phyloP scores from a whole-genome alignment of 2,329 filamentous ascomycete genomes.

The Alternaria dauci region DNA sequence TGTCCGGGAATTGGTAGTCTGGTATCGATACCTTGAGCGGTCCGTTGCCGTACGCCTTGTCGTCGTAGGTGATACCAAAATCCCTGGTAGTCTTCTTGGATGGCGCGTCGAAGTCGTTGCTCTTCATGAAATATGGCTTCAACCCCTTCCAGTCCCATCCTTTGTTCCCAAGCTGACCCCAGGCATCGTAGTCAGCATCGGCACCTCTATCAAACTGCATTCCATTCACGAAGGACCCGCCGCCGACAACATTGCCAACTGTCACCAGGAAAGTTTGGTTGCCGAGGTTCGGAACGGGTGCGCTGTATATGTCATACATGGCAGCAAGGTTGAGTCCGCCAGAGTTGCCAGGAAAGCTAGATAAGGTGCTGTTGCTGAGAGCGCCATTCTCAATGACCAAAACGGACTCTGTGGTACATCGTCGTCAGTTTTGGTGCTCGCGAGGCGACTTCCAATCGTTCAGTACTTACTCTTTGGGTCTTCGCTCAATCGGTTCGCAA shows the following conservation, averaged over 20 bases:
- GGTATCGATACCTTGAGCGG: slow-evolving; percentile 15
- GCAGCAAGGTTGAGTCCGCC: slow-evolving; percentile 20
- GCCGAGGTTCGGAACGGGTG: slow-evolving; percentile 27
- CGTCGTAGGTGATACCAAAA: slow-evolving; percentile 28
- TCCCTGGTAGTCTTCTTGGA: slow-evolving; percentile 8
- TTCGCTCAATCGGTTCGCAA: slow-evolving; percentile 33
- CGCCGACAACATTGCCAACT: slow-evolving; percentile 41
- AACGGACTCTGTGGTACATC: slow-evolving; percentile 16
- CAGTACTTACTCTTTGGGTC: slow-evolving; percentile 16
- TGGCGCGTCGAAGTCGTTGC: slow-evolving; percentile 26
- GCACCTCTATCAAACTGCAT: slow-evolving; percentile 46
- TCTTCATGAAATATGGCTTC: slow-evolving; percentile 19
- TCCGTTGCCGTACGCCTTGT: slow-evolving; percentile 17
- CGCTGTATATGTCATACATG: slow-evolving; percentile 24
- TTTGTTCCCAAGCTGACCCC: slow-evolving; percentile 7
- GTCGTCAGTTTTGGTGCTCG: not conserved
- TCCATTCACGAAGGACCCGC: slow-evolving; percentile 45
- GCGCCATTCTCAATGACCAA: slow-evolving; percentile 30
- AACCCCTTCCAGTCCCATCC: slow-evolving; percentile 10
- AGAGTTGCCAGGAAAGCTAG: slow-evolving; percentile 21
- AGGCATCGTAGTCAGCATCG: slow-evolving; percentile 19
- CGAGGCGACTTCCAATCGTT: not conserved
- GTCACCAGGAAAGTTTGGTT: slow-evolving; percentile 25
- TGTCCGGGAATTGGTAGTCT: slow-evolving; percentile 23
- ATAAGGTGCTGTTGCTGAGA: slow-evolving; percentile 17